Percentiles rank a stretch among this genome's conserved stretches.
These are phyloP conservation scores for Schizopora paradoxa DNA, from an alignment of 1,284 basidiomycete genomes.

Conservation along the genomic window DNA sequence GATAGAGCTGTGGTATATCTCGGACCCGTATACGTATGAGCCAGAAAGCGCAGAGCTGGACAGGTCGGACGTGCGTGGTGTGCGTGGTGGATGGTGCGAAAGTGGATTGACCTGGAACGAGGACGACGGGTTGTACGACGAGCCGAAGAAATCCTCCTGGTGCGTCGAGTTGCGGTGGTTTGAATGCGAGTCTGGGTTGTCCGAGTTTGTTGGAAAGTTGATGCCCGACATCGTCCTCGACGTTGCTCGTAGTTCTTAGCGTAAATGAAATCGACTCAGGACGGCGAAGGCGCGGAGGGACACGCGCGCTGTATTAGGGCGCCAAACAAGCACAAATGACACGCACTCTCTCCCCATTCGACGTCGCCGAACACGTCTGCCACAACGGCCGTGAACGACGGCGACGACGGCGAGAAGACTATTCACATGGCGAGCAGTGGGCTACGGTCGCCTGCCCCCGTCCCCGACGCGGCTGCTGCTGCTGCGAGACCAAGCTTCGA, in stretches of 20 bases:
- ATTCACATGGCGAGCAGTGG: conserved; percentile 36
- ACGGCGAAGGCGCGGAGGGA: neutral
- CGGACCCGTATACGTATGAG: conserved; percentile 32
- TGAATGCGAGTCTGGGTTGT: conserved; percentile 26
- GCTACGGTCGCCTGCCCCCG: conserved; percentile 44
- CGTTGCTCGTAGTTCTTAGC: neutral
- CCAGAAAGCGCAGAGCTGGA: conserved; percentile 28
- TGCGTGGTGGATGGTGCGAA: conserved; percentile 70
- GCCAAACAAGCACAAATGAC: conserved; percentile 18
- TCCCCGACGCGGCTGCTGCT: conserved; percentile 49
- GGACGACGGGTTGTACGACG: conserved; percentile 37
- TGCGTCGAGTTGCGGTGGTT: too few relatives aligned
- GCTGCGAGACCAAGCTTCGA: conserved; percentile 65
- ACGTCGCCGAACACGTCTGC: too few relatives aligned
- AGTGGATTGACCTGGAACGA: conserved; percentile 76
- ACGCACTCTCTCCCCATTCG: conserved; percentile 1
- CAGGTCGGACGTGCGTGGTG: conserved; percentile 53
- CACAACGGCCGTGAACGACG: too few relatives aligned
- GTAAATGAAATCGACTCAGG: neutral
- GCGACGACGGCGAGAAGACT: conserved; percentile 3
- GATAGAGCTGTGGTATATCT: conserved; percentile 22
- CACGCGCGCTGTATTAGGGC: conserved; percentile 1
- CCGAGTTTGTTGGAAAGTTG: conserved; percentile 31
- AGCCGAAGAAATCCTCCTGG: conserved; percentile 36
- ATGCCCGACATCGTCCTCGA: conserved; percentile 34